These are phyloP conservation scores for Colletotrichum sp. DNA, from an alignment of 2,329 filamentous ascomycete genomes.

Conservation along the genomic window DNA sequence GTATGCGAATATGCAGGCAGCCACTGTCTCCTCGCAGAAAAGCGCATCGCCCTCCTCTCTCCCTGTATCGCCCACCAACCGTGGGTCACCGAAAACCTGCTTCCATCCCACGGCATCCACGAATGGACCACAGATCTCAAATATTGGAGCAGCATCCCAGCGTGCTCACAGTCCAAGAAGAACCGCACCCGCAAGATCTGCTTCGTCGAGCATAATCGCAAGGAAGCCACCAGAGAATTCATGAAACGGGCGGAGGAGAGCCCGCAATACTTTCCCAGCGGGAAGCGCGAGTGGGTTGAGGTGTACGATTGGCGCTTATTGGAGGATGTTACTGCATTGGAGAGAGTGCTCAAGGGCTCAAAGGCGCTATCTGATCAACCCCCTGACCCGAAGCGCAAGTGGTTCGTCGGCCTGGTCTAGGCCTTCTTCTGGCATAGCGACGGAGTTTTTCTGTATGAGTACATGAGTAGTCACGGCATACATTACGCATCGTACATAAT, in stretches of 20 bases:
- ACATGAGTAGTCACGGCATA: background rate
- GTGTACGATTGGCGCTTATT: slow-evolving; percentile 55
- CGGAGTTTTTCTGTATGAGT: background rate
- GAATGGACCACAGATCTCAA: slow-evolving; percentile 36
- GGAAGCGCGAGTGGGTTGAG: slow-evolving; percentile 39
- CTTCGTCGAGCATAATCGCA: slow-evolving; percentile 41
- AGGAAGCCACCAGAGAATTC: slow-evolving; percentile 35
- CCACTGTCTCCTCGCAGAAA: slow-evolving; percentile 40
- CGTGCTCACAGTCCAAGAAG: background rate
- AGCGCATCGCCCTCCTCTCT: slow-evolving; percentile 43
- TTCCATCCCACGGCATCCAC: slow-evolving; percentile 46
- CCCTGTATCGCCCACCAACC: slow-evolving; percentile 42
- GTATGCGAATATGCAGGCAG: slow-evolving; percentile 27
- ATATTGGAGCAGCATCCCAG: slow-evolving; percentile 32
- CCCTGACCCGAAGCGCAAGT: slow-evolving; percentile 46
- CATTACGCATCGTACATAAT: background rate
- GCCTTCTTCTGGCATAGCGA: background rate
- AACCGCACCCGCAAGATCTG: slow-evolving; percentile 14
- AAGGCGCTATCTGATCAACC: background rate
- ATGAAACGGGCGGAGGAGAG: slow-evolving; percentile 34
- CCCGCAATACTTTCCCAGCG: slow-evolving; percentile 29
- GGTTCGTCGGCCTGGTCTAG: slow-evolving; percentile 47
- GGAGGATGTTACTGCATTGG: slow-evolving; percentile 42
- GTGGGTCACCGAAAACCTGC: slow-evolving; percentile 40
- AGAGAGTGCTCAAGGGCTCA: slow-evolving; percentile 30